Conservation (phyloP, 2,329 filamentous ascomycete species). For the Elsinoe fawcettii region DNA sequence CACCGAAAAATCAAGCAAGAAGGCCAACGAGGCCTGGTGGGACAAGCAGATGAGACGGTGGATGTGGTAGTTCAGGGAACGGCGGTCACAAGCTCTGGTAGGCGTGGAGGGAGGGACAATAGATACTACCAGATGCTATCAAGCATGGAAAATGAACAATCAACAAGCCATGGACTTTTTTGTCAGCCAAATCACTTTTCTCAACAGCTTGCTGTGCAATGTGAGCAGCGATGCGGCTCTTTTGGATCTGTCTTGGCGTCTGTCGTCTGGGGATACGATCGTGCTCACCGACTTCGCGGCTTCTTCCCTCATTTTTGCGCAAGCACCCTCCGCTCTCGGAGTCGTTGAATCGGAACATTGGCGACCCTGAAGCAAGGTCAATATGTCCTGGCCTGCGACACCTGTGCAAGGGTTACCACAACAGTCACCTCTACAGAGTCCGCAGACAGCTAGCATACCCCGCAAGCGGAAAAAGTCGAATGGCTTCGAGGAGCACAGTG, state of each 20-base stretch:
- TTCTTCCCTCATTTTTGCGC: not conserved
- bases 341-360: constrained; percentile 9
- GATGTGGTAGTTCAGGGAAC: too few relatives aligned
- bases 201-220: too few relatives aligned
- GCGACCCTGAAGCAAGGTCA: constrained; percentile 5
- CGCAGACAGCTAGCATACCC: constrained; percentile 12
- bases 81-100: too few relatives aligned
- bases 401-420: not conserved
- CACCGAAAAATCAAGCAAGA: too few relatives aligned
- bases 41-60: too few relatives aligned
- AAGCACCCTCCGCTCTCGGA: constrained; percentile 14
- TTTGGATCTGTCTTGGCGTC: not conserved
- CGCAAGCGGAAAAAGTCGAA: constrained; percentile 20
- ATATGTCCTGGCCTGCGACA: constrained; percentile 13
- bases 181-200: too few relatives aligned
- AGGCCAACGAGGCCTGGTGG: too few relatives aligned
- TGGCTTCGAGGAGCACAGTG: constrained; percentile 16
- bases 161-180: too few relatives aligned
- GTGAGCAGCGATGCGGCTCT: not conserved
- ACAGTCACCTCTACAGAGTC: constrained; percentile 6
- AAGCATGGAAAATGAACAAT: too few relatives aligned
- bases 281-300: constrained; percentile 13
- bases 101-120: too few relatives aligned
- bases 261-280: not conserved
- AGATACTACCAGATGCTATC: too few relatives aligned